phyloP scores from a whole-genome alignment of 2,329 filamentous ascomycete species.

The Zasmidium angulare region DNA sequence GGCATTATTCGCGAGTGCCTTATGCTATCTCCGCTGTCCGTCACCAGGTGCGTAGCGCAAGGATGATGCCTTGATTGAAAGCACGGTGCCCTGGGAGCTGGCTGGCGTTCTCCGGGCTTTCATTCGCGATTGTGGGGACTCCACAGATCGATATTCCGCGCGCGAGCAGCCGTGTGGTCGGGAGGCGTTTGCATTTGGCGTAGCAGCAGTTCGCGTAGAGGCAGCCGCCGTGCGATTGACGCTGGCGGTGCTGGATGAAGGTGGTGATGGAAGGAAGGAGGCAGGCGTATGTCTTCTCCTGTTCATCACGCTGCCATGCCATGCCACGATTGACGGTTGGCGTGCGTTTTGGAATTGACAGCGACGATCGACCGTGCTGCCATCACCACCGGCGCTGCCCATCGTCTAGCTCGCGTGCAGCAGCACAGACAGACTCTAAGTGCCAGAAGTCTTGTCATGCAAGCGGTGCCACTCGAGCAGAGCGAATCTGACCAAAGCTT shows the following conservation, averaged over 20 bases:
- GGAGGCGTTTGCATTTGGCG: conserved; percentile 7
- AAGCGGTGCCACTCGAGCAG: conserved; percentile 1
- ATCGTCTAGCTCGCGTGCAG: background rate
- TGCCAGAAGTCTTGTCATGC: background rate
- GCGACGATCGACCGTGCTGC: background rate
- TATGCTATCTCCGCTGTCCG: background rate
- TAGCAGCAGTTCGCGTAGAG: background rate
- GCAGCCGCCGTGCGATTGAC: background rate
- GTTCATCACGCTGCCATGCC: no score
- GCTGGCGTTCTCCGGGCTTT: background rate
- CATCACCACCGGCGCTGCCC: background rate
- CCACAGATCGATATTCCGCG: background rate
- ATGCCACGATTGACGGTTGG: background rate
- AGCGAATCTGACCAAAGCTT: background rate
- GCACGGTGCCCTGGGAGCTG: background rate
- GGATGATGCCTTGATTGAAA: background rate
- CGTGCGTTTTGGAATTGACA: background rate
- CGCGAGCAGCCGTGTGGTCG: background rate
- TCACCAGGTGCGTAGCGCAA: background rate
- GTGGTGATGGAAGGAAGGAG: no score
- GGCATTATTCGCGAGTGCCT: background rate
- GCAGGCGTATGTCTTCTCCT: no score
- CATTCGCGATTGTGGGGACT: background rate
- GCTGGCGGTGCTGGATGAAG: background rate
- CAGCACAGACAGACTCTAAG: background rate